phyloP scores from a whole-genome alignment of 192 early-diverging fungal genomes.

The Backusella tuberculispora region DNA sequence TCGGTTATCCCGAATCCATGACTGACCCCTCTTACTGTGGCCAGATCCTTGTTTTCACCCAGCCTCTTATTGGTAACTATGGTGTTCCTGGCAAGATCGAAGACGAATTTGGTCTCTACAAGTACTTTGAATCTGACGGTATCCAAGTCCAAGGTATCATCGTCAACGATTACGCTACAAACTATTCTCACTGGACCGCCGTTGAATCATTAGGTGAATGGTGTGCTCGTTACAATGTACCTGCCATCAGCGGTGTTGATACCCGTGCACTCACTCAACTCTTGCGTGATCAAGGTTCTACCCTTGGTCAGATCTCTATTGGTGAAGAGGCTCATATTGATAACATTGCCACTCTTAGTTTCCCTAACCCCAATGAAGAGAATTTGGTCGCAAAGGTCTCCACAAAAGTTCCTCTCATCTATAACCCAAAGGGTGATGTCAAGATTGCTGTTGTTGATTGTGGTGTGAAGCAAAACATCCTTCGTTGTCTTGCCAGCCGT shows the following conservation, averaged over 20 bases:
- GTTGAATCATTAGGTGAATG: constrained; percentile 88
- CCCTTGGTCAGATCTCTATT: constrained; percentile 76
- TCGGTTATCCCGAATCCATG: constrained; percentile 97
- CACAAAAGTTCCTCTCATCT: constrained; percentile 65
- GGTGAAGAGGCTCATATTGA: constrained; percentile 54
- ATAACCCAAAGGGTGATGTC: constrained; percentile 79
- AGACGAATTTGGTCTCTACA: constrained; percentile 82
- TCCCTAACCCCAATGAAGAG: constrained; percentile 72
- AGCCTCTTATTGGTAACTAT: constrained; percentile 95
- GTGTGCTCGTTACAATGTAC: constrained; percentile 82
- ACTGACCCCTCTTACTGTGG: constrained; percentile 97
- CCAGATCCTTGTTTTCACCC: constrained; percentile 96
- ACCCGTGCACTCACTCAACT: constrained; percentile 88
- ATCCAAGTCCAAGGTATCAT: constrained; percentile 90
- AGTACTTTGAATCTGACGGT: constrained; percentile 84
- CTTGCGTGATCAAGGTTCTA: constrained; percentile 85
- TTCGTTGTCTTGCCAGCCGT: constrained; percentile 78
- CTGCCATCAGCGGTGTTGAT: constrained; percentile 90
- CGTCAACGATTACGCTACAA: constrained; percentile 88
- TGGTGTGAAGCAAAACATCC: constrained; percentile 93
- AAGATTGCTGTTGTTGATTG: constrained; percentile 88
- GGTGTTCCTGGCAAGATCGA: constrained; percentile 79
- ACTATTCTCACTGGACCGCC: constrained; percentile 95
- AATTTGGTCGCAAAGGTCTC: constrained; percentile 85
- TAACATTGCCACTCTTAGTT: constrained; percentile 41